Evolutionary conservation across 192 early-diverging fungal genomes (phyloP), one percentile per base, ranked within the genome.

Genomic region (Funneliformis mosseae): DNA sequence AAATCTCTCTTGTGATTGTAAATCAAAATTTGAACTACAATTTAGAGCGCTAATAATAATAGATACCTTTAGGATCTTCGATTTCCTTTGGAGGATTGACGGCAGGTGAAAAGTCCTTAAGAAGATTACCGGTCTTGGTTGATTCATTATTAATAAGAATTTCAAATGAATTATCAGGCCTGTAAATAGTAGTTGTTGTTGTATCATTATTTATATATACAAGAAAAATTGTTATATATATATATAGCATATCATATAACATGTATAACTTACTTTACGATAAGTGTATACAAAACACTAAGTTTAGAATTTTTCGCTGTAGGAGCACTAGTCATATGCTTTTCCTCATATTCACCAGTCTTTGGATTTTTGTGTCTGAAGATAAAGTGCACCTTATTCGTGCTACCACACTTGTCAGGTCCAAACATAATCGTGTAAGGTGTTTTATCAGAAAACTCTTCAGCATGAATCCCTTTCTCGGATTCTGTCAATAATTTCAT

Each of bases 351-450:
- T 74, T 88, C 88, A 9, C 93, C 93, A 14, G 94, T 94, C 55
- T 87, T 81, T 18, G 96, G 96, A 87, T 96, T 96, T 85, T 91
- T 90, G 90, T 97, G 96, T 33, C 94, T 89, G 90, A 95, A 95
- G 82, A 97, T 97, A 64, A 97, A 92, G 85, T 97, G 96, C 38
- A 97, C 90, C 79, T 96, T 97, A 91, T 96, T 96, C 61, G 93
- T 95, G 62, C 74, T 9, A 43, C 94, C 96, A 84, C 96, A 97
- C 81, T 92, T 92, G 88, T 97, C 96, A 16, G 96, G 96, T 46
- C 96, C 96, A 86, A 97, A 97, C 96, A 97, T 95, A 87, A 91
- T 69, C 41, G 85, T 87, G 78, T 96, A 98, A 5, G 96, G 96
- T 43, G 96, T 93, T 74, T 92, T 90, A 85, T 96, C 93, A 50